Conservation (phyloP, 768 basidiomycete genomes). For the Xerocomellus chrysenteron region DNA sequence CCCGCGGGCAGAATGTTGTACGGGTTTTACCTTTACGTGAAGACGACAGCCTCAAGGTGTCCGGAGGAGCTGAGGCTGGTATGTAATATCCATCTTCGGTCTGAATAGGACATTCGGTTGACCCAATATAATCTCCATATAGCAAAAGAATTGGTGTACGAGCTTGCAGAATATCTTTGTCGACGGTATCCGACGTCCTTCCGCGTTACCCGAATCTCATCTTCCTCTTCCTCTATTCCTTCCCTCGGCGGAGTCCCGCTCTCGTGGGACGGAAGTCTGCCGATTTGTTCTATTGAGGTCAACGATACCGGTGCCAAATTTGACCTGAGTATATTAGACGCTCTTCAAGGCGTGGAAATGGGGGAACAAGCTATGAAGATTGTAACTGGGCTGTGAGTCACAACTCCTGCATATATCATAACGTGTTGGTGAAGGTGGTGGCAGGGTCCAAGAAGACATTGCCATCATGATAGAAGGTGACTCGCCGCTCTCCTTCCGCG, state of each 20-base stretch:
- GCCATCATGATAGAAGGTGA: slow-evolving; percentile 62
- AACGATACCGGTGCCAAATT: slow-evolving; percentile 48
- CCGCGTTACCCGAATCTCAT: slow-evolving; percentile 41
- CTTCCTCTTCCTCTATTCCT: slow-evolving; percentile 9
- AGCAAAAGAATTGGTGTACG: slow-evolving; percentile 69
- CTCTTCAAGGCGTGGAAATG: slow-evolving; percentile 22
- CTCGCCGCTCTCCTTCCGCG: slow-evolving; percentile 4
- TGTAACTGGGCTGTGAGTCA: slow-evolving; percentile 57
- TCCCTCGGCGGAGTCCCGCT: slow-evolving; percentile 25
- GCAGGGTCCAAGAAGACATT: slow-evolving; percentile 56
- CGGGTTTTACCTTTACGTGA: slow-evolving; percentile 44
- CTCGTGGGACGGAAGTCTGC: slow-evolving; percentile 43
- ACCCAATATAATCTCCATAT: not conserved
- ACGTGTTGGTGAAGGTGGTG: slow-evolving; percentile 6
- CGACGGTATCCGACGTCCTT: slow-evolving; percentile 62
- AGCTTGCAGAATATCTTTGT: slow-evolving; percentile 65
- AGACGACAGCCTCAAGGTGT: slow-evolving; percentile 36
- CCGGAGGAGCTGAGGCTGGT: slow-evolving; percentile 34
- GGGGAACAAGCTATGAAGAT: slow-evolving; percentile 58
- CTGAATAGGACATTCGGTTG: not conserved
- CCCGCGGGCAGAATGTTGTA: slow-evolving; percentile 48
- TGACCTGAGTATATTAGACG: slow-evolving; percentile 40
- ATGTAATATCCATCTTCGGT: not conserved
- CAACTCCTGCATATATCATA: not conserved
- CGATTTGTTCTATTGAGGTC: slow-evolving; percentile 53